phyloP scores from a whole-genome alignment of 352 stramenopile species.

The Lagenidium sp. region DNA sequence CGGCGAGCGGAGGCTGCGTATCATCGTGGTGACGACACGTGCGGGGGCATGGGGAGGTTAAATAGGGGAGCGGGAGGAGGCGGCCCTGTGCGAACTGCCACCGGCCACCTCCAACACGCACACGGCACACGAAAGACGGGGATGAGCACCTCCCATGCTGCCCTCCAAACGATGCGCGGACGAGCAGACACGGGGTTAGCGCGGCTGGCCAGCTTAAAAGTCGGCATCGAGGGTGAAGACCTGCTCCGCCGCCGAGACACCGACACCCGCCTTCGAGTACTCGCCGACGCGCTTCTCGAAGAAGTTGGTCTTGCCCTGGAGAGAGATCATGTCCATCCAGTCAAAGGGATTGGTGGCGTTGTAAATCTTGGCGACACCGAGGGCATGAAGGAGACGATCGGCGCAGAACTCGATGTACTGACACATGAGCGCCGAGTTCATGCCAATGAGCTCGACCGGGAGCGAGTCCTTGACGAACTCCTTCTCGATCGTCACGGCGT shows the following conservation, averaged over 20 bases:
- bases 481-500: conserved; percentile 96
- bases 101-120: no score
- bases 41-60: no score
- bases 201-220: conserved; percentile 58
- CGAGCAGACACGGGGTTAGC: neutral
- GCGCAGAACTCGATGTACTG: conserved; percentile 99
- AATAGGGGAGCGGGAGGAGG: no score
- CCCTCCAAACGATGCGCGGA: no score
- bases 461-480: conserved; percentile 97
- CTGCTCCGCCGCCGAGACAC: conserved; percentile 81
- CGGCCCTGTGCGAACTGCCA: no score
- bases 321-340: conserved; percentile 99
- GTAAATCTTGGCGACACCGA: conserved; percentile 93
- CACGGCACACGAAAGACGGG: no score
- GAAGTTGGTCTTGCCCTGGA: conserved; percentile 98
- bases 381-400: conserved; percentile 91
- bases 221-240: conserved; percentile 92
- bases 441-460: conserved; percentile 98
- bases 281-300: conserved; percentile 98
- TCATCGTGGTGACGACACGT: no score
- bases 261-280: conserved; percentile 97
- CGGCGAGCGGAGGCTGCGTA: no score
- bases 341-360: conserved; percentile 95
- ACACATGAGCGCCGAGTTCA: conserved; percentile 97
- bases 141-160: no score